Evolutionary conservation across 805 yeast genomes (phyloP), one percentile per base, ranked within the genome.

Genomic region (Groenewaldozyma salmanticensis): DNA sequence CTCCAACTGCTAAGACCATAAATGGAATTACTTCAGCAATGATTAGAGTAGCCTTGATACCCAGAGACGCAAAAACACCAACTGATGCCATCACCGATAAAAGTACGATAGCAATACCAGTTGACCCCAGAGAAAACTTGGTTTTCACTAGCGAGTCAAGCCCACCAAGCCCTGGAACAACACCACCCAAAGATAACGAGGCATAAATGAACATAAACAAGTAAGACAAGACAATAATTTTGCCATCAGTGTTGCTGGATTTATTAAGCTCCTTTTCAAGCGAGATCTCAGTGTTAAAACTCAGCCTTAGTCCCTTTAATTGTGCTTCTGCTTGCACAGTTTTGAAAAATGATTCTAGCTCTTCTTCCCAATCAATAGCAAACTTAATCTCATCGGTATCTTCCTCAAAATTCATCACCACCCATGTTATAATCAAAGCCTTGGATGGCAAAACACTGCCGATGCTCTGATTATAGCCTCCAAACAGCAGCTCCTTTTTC

Each of bases 1-100:
- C 86, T n/a, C 98, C 98, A 42, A 90, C 79, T 0, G 98, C 98
- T 43, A 90, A 67, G 11, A 90, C 82, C 52, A 90, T 66, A 55
- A 90, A 90, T 6, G 97, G 97, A 27, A 90, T 90, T 4, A 90
- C 98, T 58, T 92, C 97, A 2, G 97, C 96, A 43, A 90, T 86
- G 49, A 90, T 88, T 33, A 90, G 66, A 0, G 97, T 90, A 0
- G 94, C 83, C 53, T 83, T 85, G 37, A 88, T 62, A 0, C 92
- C 94, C n/a, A 82, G 44, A 4, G 73, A 52, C 9, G 92, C 74
- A 60, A 85, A 82, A 3, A 86, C 51, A 0, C 97, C 97, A 0
- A 87, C 84, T 0, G 96, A 77, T 1, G 94, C 72, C 1, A 75
- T 59, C 1, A 90, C 95, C 0, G 96, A 87, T 6, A 85, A 59